Evolutionary conservation across 1,284 basidiomycete species (phyloP), one percentile per base, ranked within the genome.

Genomic region (Earliella scabrosa): DNA sequence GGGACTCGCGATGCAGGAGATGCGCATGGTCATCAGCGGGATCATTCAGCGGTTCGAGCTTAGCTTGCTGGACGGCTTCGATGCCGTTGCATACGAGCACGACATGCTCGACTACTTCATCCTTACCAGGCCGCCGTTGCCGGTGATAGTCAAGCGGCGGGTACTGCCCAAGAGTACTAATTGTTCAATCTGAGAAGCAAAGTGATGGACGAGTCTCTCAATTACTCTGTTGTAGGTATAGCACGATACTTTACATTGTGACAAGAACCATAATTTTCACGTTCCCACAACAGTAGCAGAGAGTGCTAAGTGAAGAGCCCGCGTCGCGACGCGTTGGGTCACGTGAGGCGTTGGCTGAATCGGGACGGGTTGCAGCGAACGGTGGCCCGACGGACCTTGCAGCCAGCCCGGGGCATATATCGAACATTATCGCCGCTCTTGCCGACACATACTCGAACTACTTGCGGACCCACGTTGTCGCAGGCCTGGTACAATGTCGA

Each of bases 401-500:
- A 52, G 56, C 54, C 53, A 43, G 47, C 53, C 54, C 35, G n/a
- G 50, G 38, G 50, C 46, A 50, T 38, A 53, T 59, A 51, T 59
- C 64, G 39, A 50, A 59, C 52, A 38, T 50, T 47, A 53, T 48
- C 46, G 57, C 55, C 32, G 43, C 49, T 54, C 40, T 46, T 49
- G 38, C 49, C 53, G 38, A 41, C 51, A 34, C 38, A 53, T 51
- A 56, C 59, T 58, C 46, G 45, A 34, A 41, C 48, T 38, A 50
- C 50, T 43, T 44, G 21, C 44, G 20, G 34, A 45, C 47, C 45
- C 54, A 26, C 31, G 35, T 40, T 45, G 52, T 40, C 34, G 41
- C 41, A 50, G 45, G n/a, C 32, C 41, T 26, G 13, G 40, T 39
- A 50, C 47, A 52, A 85, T 88, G 86, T 83, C 81, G 72, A 90